Evolutionary conservation across 495 filamentous ascomycete species (phyloP).

Genomic region (Corynascus novoguineensis): DNA sequence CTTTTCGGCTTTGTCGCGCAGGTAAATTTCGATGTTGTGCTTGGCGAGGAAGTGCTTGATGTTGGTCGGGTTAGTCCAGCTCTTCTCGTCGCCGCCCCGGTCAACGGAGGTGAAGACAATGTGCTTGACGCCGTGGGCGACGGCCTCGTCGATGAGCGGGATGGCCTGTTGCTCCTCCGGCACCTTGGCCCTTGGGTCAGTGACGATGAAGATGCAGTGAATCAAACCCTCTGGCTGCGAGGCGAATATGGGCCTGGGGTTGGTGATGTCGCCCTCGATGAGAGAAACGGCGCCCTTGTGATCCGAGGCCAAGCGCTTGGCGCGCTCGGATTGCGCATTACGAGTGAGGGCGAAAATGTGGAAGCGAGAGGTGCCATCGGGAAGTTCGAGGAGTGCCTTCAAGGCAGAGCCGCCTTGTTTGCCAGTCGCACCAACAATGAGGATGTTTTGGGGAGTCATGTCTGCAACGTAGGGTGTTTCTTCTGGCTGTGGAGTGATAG

Average conservation of each 20-base stretch:
- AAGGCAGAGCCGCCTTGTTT: slow-evolving; percentile 64
- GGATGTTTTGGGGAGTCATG: slow-evolving; percentile 25
- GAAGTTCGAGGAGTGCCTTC: slow-evolving; percentile 46
- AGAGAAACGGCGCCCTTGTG: slow-evolving; percentile 41
- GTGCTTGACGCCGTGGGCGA: slow-evolving; percentile 42
- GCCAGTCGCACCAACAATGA: slow-evolving; percentile 64
- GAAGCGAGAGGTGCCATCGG: slow-evolving; percentile 33
- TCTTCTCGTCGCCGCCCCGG: slow-evolving; percentile 53
- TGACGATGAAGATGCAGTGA: slow-evolving; percentile 48
- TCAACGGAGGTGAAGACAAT: slow-evolving; percentile 67
- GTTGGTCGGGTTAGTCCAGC: slow-evolving; percentile 50
- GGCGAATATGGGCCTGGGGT: slow-evolving; percentile 49
- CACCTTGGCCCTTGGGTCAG: slow-evolving; percentile 33
- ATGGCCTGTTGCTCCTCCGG: slow-evolving; percentile 58
- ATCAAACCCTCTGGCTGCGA: slow-evolving; percentile 40
- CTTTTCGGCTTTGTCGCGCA: slow-evolving; percentile 38
- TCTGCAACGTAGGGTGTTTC: not conserved
- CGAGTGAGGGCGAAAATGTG: slow-evolving; percentile 68
- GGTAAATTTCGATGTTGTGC: slow-evolving; percentile 58
- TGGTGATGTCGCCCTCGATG: slow-evolving; percentile 52
- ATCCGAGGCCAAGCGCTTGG: slow-evolving; percentile 43
- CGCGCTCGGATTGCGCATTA: slow-evolving; percentile 47
- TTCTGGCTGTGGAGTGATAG: too few species aligned
- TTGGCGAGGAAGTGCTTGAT: slow-evolving; percentile 61
- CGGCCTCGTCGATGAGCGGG: slow-evolving; percentile 51